Evolutionary conservation across 2,329 filamentous ascomycete species (phyloP), one percentile per base, ranked within the genome.

Genomic region (Westerdykella ornata): DNA sequence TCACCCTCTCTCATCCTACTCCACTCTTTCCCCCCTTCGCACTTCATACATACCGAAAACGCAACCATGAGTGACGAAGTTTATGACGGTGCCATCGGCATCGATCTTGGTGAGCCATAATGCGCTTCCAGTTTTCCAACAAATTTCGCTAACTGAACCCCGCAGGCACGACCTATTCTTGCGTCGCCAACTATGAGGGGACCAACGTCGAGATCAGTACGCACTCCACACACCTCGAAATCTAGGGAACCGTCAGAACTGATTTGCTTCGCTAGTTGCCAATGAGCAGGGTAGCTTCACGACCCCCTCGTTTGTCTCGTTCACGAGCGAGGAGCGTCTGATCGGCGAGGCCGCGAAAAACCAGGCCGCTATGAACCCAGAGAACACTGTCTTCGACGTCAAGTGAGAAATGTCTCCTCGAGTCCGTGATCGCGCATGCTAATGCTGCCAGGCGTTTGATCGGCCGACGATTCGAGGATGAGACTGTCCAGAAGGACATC

Each of bases 321-420:
- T 98, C 82, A 96, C 88, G 69, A 84, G 90, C 65, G 88, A 95
- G 78, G 92, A 98, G 81, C 89, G 92, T 73, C 77, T 98, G 75
- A 97, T 97, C 68, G 92, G 92, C 78, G 92, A 97, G 81, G 90
- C 92, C 48, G 92, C 92, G 68, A 98, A 97, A 86, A 98, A 98
- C 80, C 89, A 96, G 82, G 92, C 90, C 68, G 90, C 92, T 66
- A 95, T 97, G 88, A 98, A 98, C 86, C 92, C 92, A 52, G 73
- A 73, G 69, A 97, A 97, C 80, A 98, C 92, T 62, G 80, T 98
- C 74, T 98, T 97, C 76, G 92, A 98, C 75, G 86, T 95, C 81
- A 98, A 97, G 88, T 92, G 72, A 75, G 84, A 74, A 34, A 37
- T 30, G 18, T n/a, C 17, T 30, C 3, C 18, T 41, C 30, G 13